phyloP scores from a whole-genome alignment of 805 yeast genomes.

The Kodamaea nitidulidarum region DNA sequence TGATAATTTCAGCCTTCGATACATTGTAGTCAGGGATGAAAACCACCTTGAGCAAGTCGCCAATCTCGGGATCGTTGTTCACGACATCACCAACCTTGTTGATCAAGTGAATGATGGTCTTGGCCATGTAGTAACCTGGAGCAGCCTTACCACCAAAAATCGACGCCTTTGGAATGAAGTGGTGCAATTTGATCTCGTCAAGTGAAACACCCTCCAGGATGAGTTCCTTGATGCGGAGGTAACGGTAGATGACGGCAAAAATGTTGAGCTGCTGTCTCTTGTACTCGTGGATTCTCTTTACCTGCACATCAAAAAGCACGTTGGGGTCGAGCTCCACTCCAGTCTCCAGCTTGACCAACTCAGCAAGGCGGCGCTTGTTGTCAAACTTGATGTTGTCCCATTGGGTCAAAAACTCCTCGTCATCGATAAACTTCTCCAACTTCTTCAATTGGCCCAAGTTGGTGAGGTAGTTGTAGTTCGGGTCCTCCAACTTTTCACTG shows the following conservation, averaged over 20 bases:
- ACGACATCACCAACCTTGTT: conserved; percentile 78
- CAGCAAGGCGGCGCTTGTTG: conserved; percentile 67
- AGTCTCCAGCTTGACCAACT: conserved; percentile 59
- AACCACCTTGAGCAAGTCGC: conserved; percentile 75
- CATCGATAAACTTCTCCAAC: conserved; percentile 64
- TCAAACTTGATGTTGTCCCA: conserved; percentile 71
- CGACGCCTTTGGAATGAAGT: conserved; percentile 69
- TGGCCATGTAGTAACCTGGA: conserved; percentile 97
- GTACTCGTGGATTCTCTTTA: conserved; percentile 92
- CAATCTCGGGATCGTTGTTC: conserved; percentile 72
- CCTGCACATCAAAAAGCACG: conserved; percentile 86
- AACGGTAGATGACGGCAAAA: conserved; percentile 83
- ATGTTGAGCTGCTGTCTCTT: conserved; percentile 93
- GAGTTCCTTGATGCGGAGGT: conserved; percentile 68
- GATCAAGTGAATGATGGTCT: conserved; percentile 79
- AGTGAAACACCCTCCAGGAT: conserved; percentile 44
- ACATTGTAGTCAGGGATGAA: conserved; percentile 92
- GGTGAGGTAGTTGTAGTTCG: conserved; percentile 59
- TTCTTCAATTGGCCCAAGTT: conserved; percentile 64
- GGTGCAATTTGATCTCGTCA: conserved; percentile 52
- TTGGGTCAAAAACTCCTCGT: conserved; percentile 56
- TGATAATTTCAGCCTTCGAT: conserved; percentile 86
- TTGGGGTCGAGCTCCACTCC: conserved; percentile 65
- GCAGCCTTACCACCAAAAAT: conserved; percentile 95
- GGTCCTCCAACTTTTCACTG: conserved; percentile 62